These are phyloP conservation scores for Rauvolfia tetraphylla DNA, from an alignment of 257 asterid species.

Conservation along the genomic window DNA sequence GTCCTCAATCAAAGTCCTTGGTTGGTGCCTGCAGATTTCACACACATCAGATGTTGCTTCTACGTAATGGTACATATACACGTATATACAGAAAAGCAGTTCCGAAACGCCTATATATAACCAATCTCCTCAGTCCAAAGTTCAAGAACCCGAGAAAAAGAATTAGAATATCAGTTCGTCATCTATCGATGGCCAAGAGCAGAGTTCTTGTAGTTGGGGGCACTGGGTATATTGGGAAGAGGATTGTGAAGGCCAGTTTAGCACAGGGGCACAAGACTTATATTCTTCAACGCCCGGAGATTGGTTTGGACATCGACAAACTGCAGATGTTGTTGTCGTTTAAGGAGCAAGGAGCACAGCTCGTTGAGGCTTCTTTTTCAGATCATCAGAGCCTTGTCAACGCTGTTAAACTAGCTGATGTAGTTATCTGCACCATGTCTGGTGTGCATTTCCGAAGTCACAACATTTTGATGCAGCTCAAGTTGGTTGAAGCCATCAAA, in stretches of 20 bases:
- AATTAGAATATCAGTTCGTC: neutral
- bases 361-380: conserved; percentile 64
- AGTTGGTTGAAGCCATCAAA: conserved; percentile 72
- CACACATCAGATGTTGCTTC: neutral
- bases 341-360: conserved; percentile 62
- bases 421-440: conserved; percentile 78
- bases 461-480: conserved; percentile 60
- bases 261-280: conserved; percentile 68
- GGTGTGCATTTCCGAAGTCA: conserved; percentile 82
- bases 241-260: conserved; percentile 67
- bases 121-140: neutral
- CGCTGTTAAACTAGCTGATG: conserved; percentile 74
- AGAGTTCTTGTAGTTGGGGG: conserved; percentile 80
- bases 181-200: conserved; percentile 50
- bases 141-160: neutral
- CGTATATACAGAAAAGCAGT: no score
- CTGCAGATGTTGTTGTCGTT: conserved; percentile 53
- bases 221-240: conserved; percentile 71
- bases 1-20: no score
- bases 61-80: neutral
- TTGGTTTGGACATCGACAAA: conserved; percentile 70
- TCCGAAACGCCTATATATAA: neutral
- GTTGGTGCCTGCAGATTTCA: no score
- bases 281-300: conserved; percentile 61
- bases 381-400: conserved; percentile 68